A percentile compares a stretch with the other conserved stretches of the same genome.
These are phyloP conservation scores for Pestalotiopsis sp. DNA, from an alignment of 2,329 filamentous ascomycete species.

Conservation along the genomic window DNA sequence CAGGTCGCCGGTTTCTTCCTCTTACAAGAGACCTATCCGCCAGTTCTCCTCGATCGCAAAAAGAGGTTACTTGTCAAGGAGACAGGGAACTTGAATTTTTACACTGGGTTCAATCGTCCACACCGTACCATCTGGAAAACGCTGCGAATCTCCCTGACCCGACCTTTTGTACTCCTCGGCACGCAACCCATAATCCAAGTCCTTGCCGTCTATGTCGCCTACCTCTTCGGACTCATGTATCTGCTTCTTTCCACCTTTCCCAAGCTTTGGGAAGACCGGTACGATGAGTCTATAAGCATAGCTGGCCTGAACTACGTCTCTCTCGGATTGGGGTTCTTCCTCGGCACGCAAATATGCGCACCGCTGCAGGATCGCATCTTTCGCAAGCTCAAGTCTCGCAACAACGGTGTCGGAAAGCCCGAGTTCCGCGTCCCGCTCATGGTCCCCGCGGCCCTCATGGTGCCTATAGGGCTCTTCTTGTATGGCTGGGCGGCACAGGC, in stretches of 20 bases:
- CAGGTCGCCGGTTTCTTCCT: conserved; percentile 37
- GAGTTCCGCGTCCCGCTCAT: conserved; percentile 28
- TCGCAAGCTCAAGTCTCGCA: not conserved
- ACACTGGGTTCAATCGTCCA: not conserved
- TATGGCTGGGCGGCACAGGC: conserved; percentile 36
- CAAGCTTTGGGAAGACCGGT: not conserved
- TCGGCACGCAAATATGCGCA: not conserved
- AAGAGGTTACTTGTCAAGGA: not conserved
- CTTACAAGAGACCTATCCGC: conserved; percentile 47
- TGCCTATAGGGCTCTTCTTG: conserved; percentile 35
- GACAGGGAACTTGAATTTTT: not conserved
- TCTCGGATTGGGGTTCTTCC: not conserved
- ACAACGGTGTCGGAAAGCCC: conserved; percentile 13
- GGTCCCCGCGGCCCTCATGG: conserved; percentile 21
- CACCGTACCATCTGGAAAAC: not conserved
- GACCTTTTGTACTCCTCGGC: not conserved
- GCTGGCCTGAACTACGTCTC: conserved; percentile 6
- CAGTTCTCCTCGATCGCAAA: conserved; percentile 16
- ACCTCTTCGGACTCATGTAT: not conserved
- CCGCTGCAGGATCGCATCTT: not conserved
- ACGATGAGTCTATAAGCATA: not conserved
- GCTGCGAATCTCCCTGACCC: not conserved
- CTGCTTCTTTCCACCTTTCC: not conserved
- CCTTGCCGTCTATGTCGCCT: not conserved
- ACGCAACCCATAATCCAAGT: conserved; percentile 8